Conservation (phyloP, 441 rosid species). For the Populus hybrid region DNA sequence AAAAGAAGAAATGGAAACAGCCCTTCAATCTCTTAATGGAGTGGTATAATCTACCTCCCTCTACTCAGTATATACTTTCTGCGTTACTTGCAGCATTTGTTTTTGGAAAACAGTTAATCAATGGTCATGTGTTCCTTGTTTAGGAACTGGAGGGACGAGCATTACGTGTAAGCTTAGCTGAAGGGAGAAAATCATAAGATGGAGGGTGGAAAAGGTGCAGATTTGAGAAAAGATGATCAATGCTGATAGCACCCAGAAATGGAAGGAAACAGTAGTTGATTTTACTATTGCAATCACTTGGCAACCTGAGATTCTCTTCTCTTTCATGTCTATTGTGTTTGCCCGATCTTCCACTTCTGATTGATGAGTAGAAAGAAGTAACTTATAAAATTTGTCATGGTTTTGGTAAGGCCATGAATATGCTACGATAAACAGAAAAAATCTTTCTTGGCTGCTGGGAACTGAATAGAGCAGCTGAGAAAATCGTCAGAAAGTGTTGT, state of each 20-base stretch:
- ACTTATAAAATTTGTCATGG: background rate
- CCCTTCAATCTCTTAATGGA: conserved; percentile 65
- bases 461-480: background rate
- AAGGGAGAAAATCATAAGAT: conserved; percentile 51
- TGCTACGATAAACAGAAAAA: background rate
- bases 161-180: conserved; percentile 65
- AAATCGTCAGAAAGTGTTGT: background rate
- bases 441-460: background rate
- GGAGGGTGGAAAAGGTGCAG: background rate
- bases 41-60: conserved; percentile 33
- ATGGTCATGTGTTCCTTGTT: background rate
- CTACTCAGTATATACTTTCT: background rate
- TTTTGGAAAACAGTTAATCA: background rate
- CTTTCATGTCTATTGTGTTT: background rate
- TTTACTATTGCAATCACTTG: conserved; percentile 7
- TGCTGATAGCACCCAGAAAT: background rate
- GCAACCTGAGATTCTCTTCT: conserved; percentile 1
- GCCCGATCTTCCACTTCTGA: background rate
- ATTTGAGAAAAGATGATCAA: conserved; percentile 8
- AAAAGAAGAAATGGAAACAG: conserved; percentile 69
- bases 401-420: background rate
- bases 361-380: background rate
- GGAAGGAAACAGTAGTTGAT: conserved; percentile 2
- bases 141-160: conserved; percentile 77
- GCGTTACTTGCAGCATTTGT: background rate